Base-by-base conservation (phyloP, 331 rosid genomes). In the Arachis monticola region DNA sequence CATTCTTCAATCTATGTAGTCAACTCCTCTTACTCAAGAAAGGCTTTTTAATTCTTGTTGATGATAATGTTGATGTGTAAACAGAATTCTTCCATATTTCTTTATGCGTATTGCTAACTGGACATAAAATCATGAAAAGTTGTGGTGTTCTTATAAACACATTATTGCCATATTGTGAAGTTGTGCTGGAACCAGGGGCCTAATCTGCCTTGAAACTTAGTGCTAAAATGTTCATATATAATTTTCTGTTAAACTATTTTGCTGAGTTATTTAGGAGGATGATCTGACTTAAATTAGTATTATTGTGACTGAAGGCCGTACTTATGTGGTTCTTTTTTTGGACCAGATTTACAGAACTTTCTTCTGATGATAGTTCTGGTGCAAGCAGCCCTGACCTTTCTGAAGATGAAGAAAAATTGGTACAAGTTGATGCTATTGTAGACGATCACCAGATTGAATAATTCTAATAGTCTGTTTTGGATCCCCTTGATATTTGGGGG, bases 331-430 rank as follows among this genome's bases (percentile, higher is more conserved):
- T 70, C 60, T 75, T 81, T 60, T 76, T 12, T 73, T 83, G 72
- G 73, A 85, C 57, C 83, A 94, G 97, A 30, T 92, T 88, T 92
- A 85, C 86, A 75, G 92, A 90, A 73, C 60, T 75, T 82, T 85
- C 87, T 70, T 82, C 95, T 14, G 83, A 77, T 74, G 93, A 88
- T 60, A 88, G 79, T 82, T 85, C 90, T 59, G 72, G 74, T 72
- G 77, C 73, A 81, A 89, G 85, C 58, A 77, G 81, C 75, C 64
- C 83, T 45, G 82, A 77, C 48, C 79, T 77, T 31, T 63, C 86
- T 73, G 92, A 85, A 82, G 83, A 73, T 17, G 91, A 92, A 75
- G 89, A 82, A 80, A 78, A 87, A 66, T 74, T 67, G 41, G 73
- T 73, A 6, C 75, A 60, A 56, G 88, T 80, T 60, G 80, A 74